These are phyloP conservation scores for Shiraia bambusicola DNA, from an alignment of 2,329 filamentous ascomycete genomes.

Conservation along the genomic window DNA sequence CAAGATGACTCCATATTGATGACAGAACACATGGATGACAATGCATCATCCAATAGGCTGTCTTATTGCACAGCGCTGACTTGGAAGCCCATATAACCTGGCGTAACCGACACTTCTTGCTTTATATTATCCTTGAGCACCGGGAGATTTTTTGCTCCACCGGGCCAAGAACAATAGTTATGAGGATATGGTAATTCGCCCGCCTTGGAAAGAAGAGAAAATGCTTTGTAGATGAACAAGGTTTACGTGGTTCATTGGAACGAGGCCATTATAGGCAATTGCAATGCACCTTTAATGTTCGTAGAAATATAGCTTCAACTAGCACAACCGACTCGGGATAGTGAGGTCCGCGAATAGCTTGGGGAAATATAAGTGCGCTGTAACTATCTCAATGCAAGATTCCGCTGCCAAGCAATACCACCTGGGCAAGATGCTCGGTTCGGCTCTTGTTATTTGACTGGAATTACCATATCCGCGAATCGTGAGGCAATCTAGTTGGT, in stretches of 20 bases:
- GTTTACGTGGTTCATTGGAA: too few relatives aligned
- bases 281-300: conserved; percentile 1
- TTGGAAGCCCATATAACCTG: background rate
- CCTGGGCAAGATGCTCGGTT: background rate
- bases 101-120: background rate
- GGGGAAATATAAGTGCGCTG: background rate
- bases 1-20: too few relatives aligned
- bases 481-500: background rate
- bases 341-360: background rate
- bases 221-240: too few relatives aligned
- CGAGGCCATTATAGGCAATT: background rate
- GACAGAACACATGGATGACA: too few relatives aligned
- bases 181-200: background rate
- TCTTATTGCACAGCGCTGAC: background rate
- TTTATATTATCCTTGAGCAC: background rate
- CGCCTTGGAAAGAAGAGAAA: background rate
- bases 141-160: background rate
- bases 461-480: conserved; percentile 5
- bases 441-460: background rate
- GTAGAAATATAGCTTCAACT: background rate
- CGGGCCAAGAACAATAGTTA: too few relatives aligned
- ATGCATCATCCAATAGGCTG: background rate
- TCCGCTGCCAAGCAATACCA: conserved; percentile 3
- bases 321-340: background rate
- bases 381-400: background rate